Conservation (phyloP, 2,329 filamentous ascomycete species). For the Stachybotrys chartarum region DNA sequence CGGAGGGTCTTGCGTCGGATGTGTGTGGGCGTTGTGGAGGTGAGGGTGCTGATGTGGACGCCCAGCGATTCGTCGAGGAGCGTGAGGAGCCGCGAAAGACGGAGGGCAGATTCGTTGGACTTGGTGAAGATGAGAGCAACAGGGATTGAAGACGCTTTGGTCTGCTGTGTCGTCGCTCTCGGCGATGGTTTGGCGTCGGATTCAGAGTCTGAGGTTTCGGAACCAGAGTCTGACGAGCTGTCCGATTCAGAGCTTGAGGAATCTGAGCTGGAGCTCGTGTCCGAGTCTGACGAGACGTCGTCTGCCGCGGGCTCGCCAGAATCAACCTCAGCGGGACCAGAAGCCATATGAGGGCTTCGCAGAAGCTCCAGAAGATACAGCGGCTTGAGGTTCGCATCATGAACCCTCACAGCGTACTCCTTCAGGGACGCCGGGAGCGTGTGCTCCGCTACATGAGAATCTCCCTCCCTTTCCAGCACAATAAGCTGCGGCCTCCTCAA, state of each 20-base stretch:
- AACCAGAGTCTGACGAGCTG: conserved; percentile 24
- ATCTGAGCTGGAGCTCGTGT: conserved; percentile 17
- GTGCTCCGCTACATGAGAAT: conserved; percentile 38
- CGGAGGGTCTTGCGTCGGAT: conserved; percentile 60
- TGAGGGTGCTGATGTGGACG: conserved; percentile 59
- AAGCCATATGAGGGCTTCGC: conserved; percentile 42
- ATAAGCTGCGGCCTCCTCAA: conserved; percentile 70
- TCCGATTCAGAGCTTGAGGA: conserved; percentile 27
- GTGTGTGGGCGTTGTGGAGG: conserved; percentile 69
- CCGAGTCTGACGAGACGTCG: conserved; percentile 27
- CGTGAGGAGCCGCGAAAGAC: conserved; percentile 71
- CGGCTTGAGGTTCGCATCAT: conserved; percentile 67
- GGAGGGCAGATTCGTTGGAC: conserved; percentile 81
- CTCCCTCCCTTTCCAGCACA: conserved; percentile 54
- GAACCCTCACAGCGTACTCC: conserved; percentile 62
- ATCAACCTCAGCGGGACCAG: conserved; percentile 7
- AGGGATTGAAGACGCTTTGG: conserved; percentile 24
- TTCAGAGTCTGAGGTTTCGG: conserved; percentile 23
- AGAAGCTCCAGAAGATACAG: conserved; percentile 79
- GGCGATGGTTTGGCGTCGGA: conserved; percentile 13
- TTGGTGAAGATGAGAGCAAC: conserved; percentile 78
- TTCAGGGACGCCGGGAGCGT: conserved; percentile 54
- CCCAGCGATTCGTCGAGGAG: conserved; percentile 56
- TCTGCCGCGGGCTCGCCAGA: conserved; percentile 8
- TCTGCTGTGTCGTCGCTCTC: conserved; percentile 26